Percentiles rank a stretch among this genome's conserved stretches.
Conservation (phyloP, 225 moss, liverwort and hornwort genomes). For the Polytrichum formosum region DNA sequence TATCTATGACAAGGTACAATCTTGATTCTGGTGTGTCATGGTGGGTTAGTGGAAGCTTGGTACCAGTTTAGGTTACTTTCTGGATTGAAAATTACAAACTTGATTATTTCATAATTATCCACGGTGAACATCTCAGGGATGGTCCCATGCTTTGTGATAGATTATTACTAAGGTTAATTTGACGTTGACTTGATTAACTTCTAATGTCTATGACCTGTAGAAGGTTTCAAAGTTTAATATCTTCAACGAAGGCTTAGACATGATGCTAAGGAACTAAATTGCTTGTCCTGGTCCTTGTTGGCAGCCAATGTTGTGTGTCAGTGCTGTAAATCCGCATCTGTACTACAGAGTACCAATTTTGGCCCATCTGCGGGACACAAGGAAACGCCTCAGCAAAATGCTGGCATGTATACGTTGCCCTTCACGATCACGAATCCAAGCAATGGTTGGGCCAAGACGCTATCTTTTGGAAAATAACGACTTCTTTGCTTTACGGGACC, state of each 20-base stretch:
- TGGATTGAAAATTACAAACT: no score
- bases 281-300: conserved; percentile 8
- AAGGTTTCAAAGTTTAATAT: no score
- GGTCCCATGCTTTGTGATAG: no score
- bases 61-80: no score
- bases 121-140: no score
- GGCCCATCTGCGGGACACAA: conserved; percentile 79
- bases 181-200: no score
- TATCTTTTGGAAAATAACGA: conserved; percentile 94
- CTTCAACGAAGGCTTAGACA: no score
- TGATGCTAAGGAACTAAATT: no score
- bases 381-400: conserved; percentile 78
- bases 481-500: conserved; percentile 93
- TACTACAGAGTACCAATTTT: conserved; percentile 93
- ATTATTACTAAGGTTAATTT: no score
- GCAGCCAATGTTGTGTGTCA: conserved; percentile 99
- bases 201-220: no score
- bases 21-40: background rate
- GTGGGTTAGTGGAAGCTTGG: no score
- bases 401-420: conserved; percentile 77
- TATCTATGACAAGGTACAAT: conserved; percentile 84
- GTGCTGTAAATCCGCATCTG: conserved; percentile 93
- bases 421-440: conserved; percentile 68
- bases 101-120: no score
- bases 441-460: conserved; percentile 77